Percentiles rank a stretch among this genome's conserved stretches.
Evolutionary conservation across 2,329 filamentous ascomycete genomes (phyloP).

Genomic region (Fusarium metavorans): DNA sequence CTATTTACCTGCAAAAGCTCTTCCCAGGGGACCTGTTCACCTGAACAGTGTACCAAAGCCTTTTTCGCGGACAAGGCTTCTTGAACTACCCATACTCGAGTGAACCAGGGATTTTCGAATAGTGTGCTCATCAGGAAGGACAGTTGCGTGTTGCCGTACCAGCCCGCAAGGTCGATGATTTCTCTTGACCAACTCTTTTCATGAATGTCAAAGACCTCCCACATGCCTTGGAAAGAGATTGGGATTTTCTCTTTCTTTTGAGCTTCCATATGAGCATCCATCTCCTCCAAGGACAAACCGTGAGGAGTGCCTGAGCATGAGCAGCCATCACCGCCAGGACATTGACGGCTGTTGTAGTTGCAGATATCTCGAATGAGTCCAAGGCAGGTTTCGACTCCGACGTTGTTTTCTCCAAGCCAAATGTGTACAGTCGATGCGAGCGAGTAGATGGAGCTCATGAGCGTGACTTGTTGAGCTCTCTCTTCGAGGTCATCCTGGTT

Average conservation of each 20-base stretch:
- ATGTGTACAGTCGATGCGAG: constrained; percentile 10
- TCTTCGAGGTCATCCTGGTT: constrained; percentile 36
- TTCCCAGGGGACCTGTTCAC: constrained; percentile 12
- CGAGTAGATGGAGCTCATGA: constrained; percentile 35
- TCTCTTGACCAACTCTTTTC: constrained; percentile 15
- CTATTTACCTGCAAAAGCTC: constrained; percentile 23
- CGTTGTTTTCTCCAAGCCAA: constrained; percentile 28
- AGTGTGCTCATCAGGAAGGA: constrained; percentile 30
- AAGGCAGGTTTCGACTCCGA: constrained; percentile 7
- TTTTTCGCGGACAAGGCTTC: constrained; percentile 22
- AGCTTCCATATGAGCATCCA: background rate
- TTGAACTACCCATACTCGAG: constrained; percentile 29
- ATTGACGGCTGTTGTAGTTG: constrained; percentile 15
- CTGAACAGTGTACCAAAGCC: constrained; percentile 4
- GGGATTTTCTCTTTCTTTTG: background rate
- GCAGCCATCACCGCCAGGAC: constrained; percentile 5
- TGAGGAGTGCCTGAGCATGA: constrained; percentile 19
- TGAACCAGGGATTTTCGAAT: constrained; percentile 33
- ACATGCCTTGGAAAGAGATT: constrained; percentile 20
- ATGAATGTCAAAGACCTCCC: constrained; percentile 22
- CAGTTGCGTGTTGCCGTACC: constrained; percentile 17
- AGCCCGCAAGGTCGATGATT: constrained; percentile 29
- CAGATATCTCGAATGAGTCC: constrained; percentile 26
- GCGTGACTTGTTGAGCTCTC: constrained; percentile 28
- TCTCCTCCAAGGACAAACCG: background rate